Conservation (phyloP, 1,139 yeast genomes). For the Wickerhamomyces sp. region DNA sequence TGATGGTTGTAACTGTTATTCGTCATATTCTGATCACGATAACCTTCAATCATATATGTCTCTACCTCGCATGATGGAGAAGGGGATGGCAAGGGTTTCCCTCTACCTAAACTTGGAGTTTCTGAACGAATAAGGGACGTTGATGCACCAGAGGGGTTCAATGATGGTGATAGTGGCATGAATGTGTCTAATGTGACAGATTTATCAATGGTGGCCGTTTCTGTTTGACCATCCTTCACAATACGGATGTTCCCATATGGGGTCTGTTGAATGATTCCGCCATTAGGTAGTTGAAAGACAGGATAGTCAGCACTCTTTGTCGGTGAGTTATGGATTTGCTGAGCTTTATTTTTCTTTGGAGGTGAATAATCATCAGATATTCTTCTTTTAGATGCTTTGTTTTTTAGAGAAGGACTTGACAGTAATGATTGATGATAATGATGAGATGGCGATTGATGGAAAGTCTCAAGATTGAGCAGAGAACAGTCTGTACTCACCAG, state of each 20-base stretch:
- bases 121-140: constrained; percentile 1
- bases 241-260: constrained; percentile 48
- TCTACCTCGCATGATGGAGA: constrained; percentile 36
- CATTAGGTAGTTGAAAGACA: constrained; percentile 57
- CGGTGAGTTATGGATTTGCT: background rate
- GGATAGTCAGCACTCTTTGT: constrained; percentile 44
- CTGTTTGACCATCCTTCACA: constrained; percentile 11
- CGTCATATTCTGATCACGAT: constrained; percentile 12
- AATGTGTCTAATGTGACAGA: constrained; percentile 8
- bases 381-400: constrained; percentile 11
- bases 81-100: constrained; percentile 4
- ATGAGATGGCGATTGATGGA: background rate
- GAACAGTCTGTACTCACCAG: background rate
- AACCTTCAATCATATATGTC: constrained; percentile 36
- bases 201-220: constrained; percentile 16
- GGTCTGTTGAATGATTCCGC: constrained; percentile 58
- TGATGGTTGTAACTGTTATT: constrained; percentile 20
- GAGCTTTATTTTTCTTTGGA: constrained; percentile 3
- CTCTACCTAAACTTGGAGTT: background rate
- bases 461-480: background rate
- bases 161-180: constrained; percentile 13
- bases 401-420: background rate
- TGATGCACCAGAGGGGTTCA: constrained; percentile 13
- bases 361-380: constrained; percentile 9
- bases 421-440: background rate